Percentiles rank a stretch among this genome's conserved stretches.
Evolutionary conservation across 352 stramenopile genomes (phyloP).

Genomic region (Pythium phragmitis): DNA sequence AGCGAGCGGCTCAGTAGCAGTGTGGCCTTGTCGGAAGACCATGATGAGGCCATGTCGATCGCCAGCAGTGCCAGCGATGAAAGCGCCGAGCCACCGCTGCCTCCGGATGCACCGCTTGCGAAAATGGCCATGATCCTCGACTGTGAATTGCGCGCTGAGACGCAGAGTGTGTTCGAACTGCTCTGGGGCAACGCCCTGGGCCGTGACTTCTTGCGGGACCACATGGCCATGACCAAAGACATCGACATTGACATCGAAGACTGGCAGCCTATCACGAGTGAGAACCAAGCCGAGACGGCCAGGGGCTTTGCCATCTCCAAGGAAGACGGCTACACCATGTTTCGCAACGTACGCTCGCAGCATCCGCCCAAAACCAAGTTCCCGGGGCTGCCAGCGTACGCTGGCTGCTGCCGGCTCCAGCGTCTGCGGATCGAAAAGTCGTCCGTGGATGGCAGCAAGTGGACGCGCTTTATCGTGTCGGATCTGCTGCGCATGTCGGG

Average conservation of each 20-base stretch:
- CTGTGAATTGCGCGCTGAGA: constrained; percentile 62
- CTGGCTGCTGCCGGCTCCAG: constrained; percentile 30
- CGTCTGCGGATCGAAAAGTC: constrained; percentile 29
- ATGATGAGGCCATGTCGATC: constrained; percentile 44
- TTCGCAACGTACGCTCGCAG: constrained; percentile 33
- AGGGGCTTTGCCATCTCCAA: constrained; percentile 34
- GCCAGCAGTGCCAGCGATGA: constrained; percentile 26
- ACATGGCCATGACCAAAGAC: constrained; percentile 61
- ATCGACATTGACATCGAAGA: constrained; percentile 66
- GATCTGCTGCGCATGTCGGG: constrained; percentile 67
- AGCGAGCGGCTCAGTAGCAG: constrained; percentile 27
- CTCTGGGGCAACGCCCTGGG: constrained; percentile 64
- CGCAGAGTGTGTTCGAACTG: constrained; percentile 62
- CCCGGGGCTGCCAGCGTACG: constrained; percentile 36
- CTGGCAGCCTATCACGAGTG: constrained; percentile 46
- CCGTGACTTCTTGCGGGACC: constrained; percentile 43
- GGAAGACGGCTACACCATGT: constrained; percentile 31
- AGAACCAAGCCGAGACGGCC: constrained; percentile 10
- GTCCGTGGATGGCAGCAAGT: constrained; percentile 15
- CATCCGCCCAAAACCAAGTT: constrained; percentile 43
- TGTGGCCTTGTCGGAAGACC: constrained; percentile 24
- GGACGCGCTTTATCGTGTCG: constrained; percentile 54
- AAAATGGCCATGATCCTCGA: constrained; percentile 73
- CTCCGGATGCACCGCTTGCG: constrained; percentile 45
- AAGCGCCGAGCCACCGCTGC: constrained; percentile 47